These are phyloP conservation scores for Zymoseptoria pseudotritici DNA, from an alignment of 2,329 filamentous ascomycete species.

Conservation along the genomic window DNA sequence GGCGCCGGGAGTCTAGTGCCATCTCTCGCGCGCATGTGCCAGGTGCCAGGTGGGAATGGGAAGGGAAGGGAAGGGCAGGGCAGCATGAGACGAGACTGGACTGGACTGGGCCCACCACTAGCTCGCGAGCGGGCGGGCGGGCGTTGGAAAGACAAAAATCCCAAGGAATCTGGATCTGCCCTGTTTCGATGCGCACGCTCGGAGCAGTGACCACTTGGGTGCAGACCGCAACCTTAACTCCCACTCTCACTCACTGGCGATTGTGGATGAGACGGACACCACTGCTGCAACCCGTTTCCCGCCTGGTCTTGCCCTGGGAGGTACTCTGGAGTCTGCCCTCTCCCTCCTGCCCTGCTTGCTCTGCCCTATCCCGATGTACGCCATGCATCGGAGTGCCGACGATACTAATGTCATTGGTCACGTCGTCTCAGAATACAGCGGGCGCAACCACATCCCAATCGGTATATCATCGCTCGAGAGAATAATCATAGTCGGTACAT, in stretches of 20 bases:
- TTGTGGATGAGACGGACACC: not conserved
- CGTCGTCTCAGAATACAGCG: not conserved
- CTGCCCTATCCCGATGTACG: not conserved
- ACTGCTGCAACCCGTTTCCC: slow-evolving; percentile 1
- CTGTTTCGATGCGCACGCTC: slow-evolving; percentile 16
- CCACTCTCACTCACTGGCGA: not conserved
- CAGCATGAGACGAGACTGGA: not conserved
- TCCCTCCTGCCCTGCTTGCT: not conserved
- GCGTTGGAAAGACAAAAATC: not conserved
- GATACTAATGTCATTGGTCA: not conserved
- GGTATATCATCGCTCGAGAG: not conserved
- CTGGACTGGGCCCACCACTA: slow-evolving; percentile 7
- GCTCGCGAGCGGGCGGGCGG: slow-evolving; percentile 11
- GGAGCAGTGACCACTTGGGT: slow-evolving; percentile 20
- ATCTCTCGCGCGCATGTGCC: not conserved
- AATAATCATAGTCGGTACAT: not conserved
- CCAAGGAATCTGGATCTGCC: slow-evolving; percentile 23
- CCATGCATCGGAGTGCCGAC: not conserved
- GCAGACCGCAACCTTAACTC: not conserved
- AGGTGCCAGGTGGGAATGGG: not conserved
- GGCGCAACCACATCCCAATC: not conserved
- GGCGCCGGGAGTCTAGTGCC: not conserved
- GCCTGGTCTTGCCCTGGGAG: not conserved
- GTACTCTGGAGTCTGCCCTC: too few relatives aligned
- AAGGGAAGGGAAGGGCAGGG: too few relatives aligned